Evolutionary conservation across 1,284 basidiomycete species (phyloP).

Genomic region (Tylopilus sp.): DNA sequence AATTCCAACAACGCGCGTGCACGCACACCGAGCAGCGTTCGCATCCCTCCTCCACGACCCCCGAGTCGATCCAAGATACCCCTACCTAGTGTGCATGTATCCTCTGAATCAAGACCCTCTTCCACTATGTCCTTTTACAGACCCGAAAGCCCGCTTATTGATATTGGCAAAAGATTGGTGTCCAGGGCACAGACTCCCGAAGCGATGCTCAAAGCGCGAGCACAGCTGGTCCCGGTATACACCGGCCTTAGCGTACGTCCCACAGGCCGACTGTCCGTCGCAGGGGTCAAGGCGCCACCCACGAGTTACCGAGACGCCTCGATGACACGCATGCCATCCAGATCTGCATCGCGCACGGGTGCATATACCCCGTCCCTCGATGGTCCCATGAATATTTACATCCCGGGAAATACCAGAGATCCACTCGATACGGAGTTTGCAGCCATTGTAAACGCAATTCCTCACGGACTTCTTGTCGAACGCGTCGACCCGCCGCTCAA

Average conservation of each 20-base stretch:
- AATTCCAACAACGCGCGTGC: conserved; percentile 31
- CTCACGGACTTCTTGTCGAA: conserved; percentile 71
- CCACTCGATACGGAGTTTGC: conserved; percentile 82
- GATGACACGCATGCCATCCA: conserved; percentile 53
- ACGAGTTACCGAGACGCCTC: conserved; percentile 69
- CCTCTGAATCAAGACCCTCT: conserved; percentile 64
- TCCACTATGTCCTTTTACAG: conserved; percentile 68
- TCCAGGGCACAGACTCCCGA: conserved; percentile 69
- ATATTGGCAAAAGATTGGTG: conserved; percentile 36
- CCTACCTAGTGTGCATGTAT: conserved; percentile 66
- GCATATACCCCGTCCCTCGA: conserved; percentile 57
- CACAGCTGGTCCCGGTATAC: conserved; percentile 53
- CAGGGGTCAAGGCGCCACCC: conserved; percentile 52
- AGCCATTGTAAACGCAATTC: conserved; percentile 67
- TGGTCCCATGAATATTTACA: conserved; percentile 57
- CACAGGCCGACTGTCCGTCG: conserved; percentile 40
- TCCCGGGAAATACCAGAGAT: conserved; percentile 67
- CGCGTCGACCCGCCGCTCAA: conserved; percentile 75
- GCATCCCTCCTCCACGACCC: conserved; percentile 58
- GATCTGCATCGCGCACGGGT: conserved; percentile 62
- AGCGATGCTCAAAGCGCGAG: conserved; percentile 51
- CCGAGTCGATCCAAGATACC: conserved; percentile 81
- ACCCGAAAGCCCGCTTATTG: conserved; percentile 50
- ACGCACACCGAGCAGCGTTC: conserved; percentile 39
- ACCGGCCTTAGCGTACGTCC: conserved; percentile 40